Percentiles rank a stretch among this genome's conserved stretches.
phyloP scores from a whole-genome alignment of 2,329 filamentous ascomycete genomes.

The Aspergillus hortae region DNA sequence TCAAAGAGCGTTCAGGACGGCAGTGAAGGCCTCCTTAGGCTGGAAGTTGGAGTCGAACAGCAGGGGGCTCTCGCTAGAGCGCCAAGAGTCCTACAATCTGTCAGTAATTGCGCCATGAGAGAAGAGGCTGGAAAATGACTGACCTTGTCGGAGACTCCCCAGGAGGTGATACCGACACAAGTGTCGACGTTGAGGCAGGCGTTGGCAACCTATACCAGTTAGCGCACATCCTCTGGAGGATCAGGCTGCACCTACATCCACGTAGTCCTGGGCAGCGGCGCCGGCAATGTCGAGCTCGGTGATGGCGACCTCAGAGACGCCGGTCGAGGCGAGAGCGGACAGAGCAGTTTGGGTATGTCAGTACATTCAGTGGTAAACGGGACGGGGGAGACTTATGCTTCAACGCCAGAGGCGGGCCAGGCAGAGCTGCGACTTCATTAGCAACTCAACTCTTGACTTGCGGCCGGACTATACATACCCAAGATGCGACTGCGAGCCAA shows the following conservation, averaged over 20 bases:
- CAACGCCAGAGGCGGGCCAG: too few species aligned
- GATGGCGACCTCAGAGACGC: constrained; percentile 57
- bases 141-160: constrained; percentile 46
- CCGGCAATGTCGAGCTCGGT: constrained; percentile 66
- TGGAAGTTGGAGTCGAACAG: constrained; percentile 41
- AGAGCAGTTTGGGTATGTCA: constrained; percentile 39
- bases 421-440: too few species aligned
- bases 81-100: constrained; percentile 37
- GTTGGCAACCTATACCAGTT: constrained; percentile 35
- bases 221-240: constrained; percentile 21
- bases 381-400: too few species aligned
- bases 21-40: constrained; percentile 41
- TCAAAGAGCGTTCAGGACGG: constrained; percentile 13
- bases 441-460: not conserved
- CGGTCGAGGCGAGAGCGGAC: constrained; percentile 50
- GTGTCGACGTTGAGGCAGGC: constrained; percentile 57
- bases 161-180: constrained; percentile 65
- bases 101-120: not conserved
- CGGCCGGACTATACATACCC: not conserved
- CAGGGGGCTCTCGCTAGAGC: constrained; percentile 33
- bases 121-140: not conserved
- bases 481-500: constrained; percentile 36
- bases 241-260: constrained; percentile 36
- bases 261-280: constrained; percentile 56
- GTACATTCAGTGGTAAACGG: too few species aligned